A percentile compares a stretch with the other conserved stretches of the same genome.
Conservation (phyloP, 2,329 filamentous ascomycete species). For the Exophiala xenobiotica region DNA sequence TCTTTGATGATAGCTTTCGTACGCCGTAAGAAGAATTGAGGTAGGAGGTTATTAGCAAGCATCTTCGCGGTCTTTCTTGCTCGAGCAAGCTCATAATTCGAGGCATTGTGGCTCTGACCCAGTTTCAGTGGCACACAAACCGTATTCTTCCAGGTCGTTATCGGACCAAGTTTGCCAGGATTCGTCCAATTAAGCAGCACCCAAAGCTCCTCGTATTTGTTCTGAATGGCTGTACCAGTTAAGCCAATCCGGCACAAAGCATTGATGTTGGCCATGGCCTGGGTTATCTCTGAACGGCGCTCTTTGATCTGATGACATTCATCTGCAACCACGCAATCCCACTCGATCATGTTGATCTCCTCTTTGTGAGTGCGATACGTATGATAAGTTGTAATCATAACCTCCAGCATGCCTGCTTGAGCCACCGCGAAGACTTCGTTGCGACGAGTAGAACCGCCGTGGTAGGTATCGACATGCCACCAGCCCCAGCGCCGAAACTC, state of each 20-base stretch:
- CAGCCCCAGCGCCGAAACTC: constrained; percentile 90
- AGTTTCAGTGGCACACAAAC: constrained; percentile 78
- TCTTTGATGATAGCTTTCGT: constrained; percentile 92
- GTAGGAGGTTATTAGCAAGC: constrained; percentile 81
- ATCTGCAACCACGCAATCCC: constrained; percentile 93
- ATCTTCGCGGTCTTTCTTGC: constrained; percentile 80
- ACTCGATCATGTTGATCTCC: constrained; percentile 76
- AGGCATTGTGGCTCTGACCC: constrained; percentile 92
- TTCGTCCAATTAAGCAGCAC: constrained; percentile 95
- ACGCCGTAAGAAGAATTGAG: constrained; percentile 83
- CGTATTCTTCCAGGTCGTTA: constrained; percentile 72
- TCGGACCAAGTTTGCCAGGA: constrained; percentile 67
- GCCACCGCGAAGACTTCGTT: constrained; percentile 72
- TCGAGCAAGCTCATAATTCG: constrained; percentile 73
- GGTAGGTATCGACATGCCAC: constrained; percentile 85
- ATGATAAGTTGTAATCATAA: constrained; percentile 91
- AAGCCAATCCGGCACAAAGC: constrained; percentile 88
- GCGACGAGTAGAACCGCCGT: constrained; percentile 63
- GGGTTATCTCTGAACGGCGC: constrained; percentile 70
- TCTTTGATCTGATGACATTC: constrained; percentile 93
- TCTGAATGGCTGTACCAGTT: constrained; percentile 95
- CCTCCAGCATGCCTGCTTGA: constrained; percentile 72
- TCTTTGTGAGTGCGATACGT: constrained; percentile 78
- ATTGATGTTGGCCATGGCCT: constrained; percentile 87
- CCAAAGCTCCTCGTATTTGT: constrained; percentile 97